Base-by-base conservation (phyloP, 805 yeast genomes). In the Ogataea methanolica region DNA sequence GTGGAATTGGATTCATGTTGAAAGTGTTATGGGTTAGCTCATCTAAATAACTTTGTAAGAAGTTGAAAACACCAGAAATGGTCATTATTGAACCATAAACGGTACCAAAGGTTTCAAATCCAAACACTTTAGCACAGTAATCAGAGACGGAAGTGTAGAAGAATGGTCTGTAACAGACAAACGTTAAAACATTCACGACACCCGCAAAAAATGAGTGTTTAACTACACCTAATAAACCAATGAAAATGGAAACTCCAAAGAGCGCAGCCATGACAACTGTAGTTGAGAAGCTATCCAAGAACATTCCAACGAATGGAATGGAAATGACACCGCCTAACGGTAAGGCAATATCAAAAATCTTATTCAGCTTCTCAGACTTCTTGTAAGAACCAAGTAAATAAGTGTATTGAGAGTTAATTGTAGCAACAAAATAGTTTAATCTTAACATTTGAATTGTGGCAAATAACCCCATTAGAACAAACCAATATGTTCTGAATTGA, bases 81-180 rank as follows among this genome's bases (percentile, higher is more conserved):
- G 80, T 73, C 65, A 78, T 76, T 33, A 78, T 75, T 17, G 78
- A 63, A n/a, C 83, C 83, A 55, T 79, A 79, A 29, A 79, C 73
- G 1, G 80, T 75, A 36, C 85, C 83, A 59, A 79, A 76, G 11
- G 83, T 77, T 56, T 78, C 82, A 53, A 76, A 73, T 1, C 85
- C 85, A 60, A 80, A 82, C 42, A 77, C 82, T 60, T 82, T 82
- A 26, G 85, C 82, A 57, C 83, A 78, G 57, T 71, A 75, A 58
- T 78, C 83, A 3, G 79, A 73, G 36, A 78, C 66, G 2, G 80
- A 69, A n/a, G 83, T 78, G 58, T 78, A 78, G 62, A 76, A 78
- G 54, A 78, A 76, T 35, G 83, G 83, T 60, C 83, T 70, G 66
- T 74, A 78, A 35, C 69, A 71, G 35, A 76, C 82, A 58, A 78